phyloP scores from a whole-genome alignment of 73 alveolate genomes.

The Paramecium caudatum region DNA sequence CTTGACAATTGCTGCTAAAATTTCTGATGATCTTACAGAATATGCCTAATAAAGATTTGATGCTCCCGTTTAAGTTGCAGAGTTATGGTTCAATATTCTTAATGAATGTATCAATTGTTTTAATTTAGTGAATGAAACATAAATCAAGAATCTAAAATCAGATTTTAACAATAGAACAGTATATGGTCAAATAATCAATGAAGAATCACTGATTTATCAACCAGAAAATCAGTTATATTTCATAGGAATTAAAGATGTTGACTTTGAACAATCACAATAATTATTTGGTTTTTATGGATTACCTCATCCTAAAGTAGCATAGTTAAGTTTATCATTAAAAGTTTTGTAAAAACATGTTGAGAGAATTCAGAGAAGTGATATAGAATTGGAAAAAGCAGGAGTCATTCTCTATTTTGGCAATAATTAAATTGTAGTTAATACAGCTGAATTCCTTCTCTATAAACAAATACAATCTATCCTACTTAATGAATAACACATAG shows the following conservation, averaged over 20 bases:
- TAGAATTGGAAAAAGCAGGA: slow-evolving; percentile 26
- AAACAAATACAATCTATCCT: neutral
- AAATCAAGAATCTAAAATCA: neutral
- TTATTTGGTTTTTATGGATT: slow-evolving; percentile 27
- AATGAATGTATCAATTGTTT: neutral
- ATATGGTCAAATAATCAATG: neutral
- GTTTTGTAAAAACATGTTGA: slow-evolving; percentile 7
- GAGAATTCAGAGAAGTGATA: slow-evolving; percentile 57
- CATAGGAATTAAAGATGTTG: neutral
- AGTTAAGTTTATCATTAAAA: too few relatives aligned
- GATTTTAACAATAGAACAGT: neutral
- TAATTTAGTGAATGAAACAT: neutral
- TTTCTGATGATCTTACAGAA: neutral
- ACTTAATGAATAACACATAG: neutral
- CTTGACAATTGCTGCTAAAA: neutral
- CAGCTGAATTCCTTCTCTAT: neutral
- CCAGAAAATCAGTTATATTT: neutral
- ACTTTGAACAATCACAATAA: neutral
- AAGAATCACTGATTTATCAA: slow-evolving; percentile 1
- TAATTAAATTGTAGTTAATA: neutral
- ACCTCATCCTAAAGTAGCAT: neutral
- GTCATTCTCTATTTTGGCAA: neutral
- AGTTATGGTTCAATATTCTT: slow-evolving; percentile 24
- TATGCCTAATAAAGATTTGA: neutral
- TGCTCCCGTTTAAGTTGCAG: slow-evolving; percentile 47